phyloP scores from a whole-genome alignment of 2,329 filamentous ascomycete genomes.

The Aurifilum marmelostoma region DNA sequence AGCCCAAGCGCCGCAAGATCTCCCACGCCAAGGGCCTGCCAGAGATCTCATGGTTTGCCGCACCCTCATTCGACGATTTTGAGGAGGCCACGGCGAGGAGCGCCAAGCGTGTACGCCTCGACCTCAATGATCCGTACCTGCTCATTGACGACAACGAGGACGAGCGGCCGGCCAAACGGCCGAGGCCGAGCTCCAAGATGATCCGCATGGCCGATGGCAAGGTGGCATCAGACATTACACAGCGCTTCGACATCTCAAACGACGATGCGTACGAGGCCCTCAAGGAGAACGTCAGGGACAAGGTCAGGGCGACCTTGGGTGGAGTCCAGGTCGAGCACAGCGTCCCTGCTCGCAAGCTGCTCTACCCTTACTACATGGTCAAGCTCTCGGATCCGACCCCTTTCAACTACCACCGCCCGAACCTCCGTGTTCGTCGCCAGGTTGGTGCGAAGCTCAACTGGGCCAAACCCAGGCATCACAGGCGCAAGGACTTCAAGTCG shows the following conservation, averaged over 20 bases:
- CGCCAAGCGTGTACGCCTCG: conserved; percentile 78
- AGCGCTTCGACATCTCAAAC: conserved; percentile 94
- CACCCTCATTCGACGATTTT: conserved; percentile 80
- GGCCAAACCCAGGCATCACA: conserved; percentile 70
- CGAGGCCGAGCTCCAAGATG: conserved; percentile 57
- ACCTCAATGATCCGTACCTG: conserved; percentile 86
- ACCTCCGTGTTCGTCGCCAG: conserved; percentile 71
- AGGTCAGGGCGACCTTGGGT: conserved; percentile 88
- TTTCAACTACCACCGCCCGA: conserved; percentile 82
- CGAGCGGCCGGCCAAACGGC: conserved; percentile 64
- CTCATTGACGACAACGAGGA: conserved; percentile 78
- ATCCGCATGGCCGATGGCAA: conserved; percentile 71
- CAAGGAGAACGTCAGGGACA: conserved; percentile 96
- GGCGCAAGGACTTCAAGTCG: conserved; percentile 81
- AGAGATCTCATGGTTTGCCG: conserved; percentile 59
- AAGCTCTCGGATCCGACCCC: conserved; percentile 71
- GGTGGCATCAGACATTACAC: conserved; percentile 71
- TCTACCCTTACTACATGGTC: conserved; percentile 95
- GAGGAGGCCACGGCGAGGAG: conserved; percentile 72
- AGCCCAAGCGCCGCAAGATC: conserved; percentile 65
- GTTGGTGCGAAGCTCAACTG: conserved; percentile 73
- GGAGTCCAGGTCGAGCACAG: conserved; percentile 94
- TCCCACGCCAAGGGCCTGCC: conserved; percentile 58
- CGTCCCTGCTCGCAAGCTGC: conserved; percentile 85
- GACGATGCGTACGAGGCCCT: conserved; percentile 94